phyloP scores from a whole-genome alignment of 768 basidiomycete species.

The Baorangia bicolor region DNA sequence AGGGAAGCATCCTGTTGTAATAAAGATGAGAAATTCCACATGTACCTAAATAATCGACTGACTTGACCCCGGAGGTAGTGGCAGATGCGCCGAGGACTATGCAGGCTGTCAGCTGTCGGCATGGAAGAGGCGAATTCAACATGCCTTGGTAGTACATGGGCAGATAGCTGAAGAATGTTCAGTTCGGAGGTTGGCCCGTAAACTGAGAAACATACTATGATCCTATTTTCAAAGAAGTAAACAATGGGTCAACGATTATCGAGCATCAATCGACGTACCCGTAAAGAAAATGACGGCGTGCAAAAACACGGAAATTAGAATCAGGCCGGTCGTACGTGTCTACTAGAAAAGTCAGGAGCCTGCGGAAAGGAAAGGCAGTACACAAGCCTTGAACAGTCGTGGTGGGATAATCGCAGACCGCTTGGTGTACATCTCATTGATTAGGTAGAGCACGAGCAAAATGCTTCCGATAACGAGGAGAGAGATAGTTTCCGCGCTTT shows the following conservation, averaged over 20 bases:
- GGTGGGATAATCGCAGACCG: conserved; percentile 40
- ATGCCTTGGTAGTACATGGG: conserved; percentile 42
- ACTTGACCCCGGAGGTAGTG: conserved; percentile 34
- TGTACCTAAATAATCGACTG: neutral
- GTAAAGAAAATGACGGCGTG: conserved; percentile 35
- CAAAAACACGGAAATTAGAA: conserved; percentile 35
- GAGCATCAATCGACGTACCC: conserved; percentile 17
- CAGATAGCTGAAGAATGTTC: conserved; percentile 30
- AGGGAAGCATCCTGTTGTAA: conserved; percentile 36
- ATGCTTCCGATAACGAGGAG: conserved; percentile 36
- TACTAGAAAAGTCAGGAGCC: conserved; percentile 8
- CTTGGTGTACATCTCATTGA: conserved; percentile 37
- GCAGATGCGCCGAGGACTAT: conserved; percentile 38
- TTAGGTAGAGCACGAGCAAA: conserved; percentile 28
- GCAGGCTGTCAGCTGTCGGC: neutral
- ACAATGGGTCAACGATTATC: neutral
- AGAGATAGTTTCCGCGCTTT: conserved; percentile 33
- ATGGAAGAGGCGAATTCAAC: neutral
- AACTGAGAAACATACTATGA: conserved; percentile 23
- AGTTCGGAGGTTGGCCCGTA: neutral
- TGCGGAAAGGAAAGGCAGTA: neutral
- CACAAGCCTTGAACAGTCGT: conserved; percentile 35
- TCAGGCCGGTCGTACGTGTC: conserved; percentile 39
- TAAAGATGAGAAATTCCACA: neutral
- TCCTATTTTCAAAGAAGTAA: conserved; percentile 12